Percentiles rank a stretch among this genome's conserved stretches.
Conservation (phyloP, 83 land plant genomes). For the Picea abies region DNA sequence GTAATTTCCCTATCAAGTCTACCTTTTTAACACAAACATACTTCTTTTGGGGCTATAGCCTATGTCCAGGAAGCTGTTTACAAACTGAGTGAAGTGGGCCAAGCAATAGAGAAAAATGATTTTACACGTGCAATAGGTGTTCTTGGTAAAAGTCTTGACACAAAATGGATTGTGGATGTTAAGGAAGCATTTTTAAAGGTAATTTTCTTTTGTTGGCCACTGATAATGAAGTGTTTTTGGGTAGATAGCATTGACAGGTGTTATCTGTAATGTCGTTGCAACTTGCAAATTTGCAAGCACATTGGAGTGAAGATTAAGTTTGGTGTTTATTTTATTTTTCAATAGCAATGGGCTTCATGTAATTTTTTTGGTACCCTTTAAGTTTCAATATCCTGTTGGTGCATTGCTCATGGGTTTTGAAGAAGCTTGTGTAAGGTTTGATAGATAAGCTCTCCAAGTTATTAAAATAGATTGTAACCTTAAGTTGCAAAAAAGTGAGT, state of each 20-base stretch:
- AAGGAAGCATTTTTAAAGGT: conserved; percentile 32
- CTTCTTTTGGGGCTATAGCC: conserved; percentile 20
- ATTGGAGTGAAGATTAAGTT: not conserved
- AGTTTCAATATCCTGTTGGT: not conserved
- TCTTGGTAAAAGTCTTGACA: conserved; percentile 26
- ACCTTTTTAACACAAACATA: not conserved
- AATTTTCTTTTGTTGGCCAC: conserved; percentile 1
- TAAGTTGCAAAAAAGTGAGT: not conserved
- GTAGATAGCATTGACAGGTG: not conserved
- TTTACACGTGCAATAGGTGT: conserved; percentile 23
- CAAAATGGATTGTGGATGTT: conserved; percentile 27
- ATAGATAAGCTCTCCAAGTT: not conserved
- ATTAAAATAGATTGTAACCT: not conserved
- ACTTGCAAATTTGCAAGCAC: not conserved
- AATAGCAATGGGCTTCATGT: not conserved
- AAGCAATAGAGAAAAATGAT: conserved; percentile 28
- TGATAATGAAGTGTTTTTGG: not conserved
- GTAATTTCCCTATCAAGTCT: conserved; percentile 2
- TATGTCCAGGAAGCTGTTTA: conserved; percentile 36
- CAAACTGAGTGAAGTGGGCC: conserved; percentile 29
- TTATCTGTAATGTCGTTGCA: not conserved
- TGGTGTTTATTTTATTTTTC: not conserved
- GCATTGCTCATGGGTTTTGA: not conserved
- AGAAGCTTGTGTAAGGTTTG: not conserved
- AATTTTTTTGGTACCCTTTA: not conserved